Conservation (phyloP, 768 basidiomycete species). For the Kwoniella sp. region DNA sequence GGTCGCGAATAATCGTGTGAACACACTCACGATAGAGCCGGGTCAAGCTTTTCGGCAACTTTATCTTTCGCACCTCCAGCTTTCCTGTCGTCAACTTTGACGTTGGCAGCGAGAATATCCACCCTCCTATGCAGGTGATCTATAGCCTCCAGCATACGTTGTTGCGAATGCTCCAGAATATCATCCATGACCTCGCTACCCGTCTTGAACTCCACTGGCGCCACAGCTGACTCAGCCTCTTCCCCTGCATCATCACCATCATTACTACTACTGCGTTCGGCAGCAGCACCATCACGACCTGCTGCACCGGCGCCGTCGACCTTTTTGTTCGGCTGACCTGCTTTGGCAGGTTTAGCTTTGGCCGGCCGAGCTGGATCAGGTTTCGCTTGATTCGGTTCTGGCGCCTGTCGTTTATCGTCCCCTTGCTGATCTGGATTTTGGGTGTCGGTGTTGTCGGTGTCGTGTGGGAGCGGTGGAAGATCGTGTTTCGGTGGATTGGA, state of each 20-base stretch:
- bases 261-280: background rate
- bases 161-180: constrained; percentile 51
- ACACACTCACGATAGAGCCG: constrained; percentile 20
- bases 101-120: constrained; percentile 28
- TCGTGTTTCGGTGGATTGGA: constrained; percentile 33
- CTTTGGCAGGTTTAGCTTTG: background rate
- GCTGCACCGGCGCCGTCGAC: background rate
- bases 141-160: constrained; percentile 51
- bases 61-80: background rate
- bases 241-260: constrained; percentile 2
- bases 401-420: background rate
- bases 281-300: background rate
- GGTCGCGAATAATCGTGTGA: background rate
- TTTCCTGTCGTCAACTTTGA: background rate
- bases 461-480: constrained; percentile 13
- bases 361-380: background rate
- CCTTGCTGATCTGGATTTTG: background rate
- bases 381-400: background rate
- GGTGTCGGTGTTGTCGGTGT: constrained; percentile 13
- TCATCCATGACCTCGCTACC: constrained; percentile 51
- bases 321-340: background rate
- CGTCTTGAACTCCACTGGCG: constrained; percentile 29
- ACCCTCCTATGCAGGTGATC: constrained; percentile 27
- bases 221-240: background rate
- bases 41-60: constrained; percentile 13